A percentile compares a stretch with the other conserved stretches of the same genome.
Evolutionary conservation across 176 grass and related monocot genomes (phyloP).

Genomic region (Triticum urartu): DNA sequence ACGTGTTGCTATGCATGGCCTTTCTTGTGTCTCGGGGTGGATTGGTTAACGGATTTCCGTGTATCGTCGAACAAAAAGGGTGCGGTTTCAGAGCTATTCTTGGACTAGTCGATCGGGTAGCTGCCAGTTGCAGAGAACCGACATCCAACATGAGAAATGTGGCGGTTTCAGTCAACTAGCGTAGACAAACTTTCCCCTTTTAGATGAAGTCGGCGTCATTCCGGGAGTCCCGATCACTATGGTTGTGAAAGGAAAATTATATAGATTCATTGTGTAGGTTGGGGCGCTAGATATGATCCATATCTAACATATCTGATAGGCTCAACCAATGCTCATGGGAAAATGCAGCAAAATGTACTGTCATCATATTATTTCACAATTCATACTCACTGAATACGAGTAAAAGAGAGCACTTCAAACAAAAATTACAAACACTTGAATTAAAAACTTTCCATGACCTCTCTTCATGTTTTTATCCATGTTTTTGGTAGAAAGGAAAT

Average conservation of each 20-base stretch:
- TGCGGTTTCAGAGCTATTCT: neutral
- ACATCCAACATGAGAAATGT: neutral
- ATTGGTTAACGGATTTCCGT: neutral
- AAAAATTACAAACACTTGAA: conserved; percentile 4
- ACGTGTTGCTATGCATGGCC: neutral
- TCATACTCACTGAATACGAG: neutral
- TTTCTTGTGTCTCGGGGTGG: neutral
- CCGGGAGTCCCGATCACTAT: neutral
- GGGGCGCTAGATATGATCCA: neutral
- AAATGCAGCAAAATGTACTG: neutral
- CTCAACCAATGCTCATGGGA: neutral
- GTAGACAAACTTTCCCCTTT: neutral
- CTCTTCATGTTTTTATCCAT: conserved; percentile 30
- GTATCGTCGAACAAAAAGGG: neutral
- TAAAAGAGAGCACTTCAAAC: neutral
- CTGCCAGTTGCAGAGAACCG: neutral
- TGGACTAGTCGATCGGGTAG: neutral
- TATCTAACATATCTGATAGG: neutral
- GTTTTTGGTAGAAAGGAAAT: conserved; percentile 31
- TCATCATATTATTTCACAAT: neutral
- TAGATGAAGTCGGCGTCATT: neutral
- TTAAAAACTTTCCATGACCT: conserved; percentile 21
- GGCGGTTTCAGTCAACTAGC: neutral
- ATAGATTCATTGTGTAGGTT: neutral
- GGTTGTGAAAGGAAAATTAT: neutral